Conservation (phyloP, 352 stramenopile genomes). For the Globisporangium recalcitrans region DNA sequence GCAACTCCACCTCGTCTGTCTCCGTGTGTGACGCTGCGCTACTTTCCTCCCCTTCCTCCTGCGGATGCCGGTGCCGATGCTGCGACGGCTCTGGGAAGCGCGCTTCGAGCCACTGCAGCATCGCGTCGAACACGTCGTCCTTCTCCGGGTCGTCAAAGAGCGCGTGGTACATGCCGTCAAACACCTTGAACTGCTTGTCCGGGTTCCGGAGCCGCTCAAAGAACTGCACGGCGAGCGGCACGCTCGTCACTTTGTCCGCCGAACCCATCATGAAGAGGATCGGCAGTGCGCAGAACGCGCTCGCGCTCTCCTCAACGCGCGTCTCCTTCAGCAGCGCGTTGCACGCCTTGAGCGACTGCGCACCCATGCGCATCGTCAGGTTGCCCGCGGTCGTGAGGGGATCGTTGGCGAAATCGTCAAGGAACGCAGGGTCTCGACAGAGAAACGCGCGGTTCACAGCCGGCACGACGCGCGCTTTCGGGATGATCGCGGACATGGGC, state of each 20-base stretch:
- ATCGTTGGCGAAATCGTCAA: slow-evolving; percentile 16
- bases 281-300: slow-evolving; percentile 21
- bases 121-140: slow-evolving; percentile 30
- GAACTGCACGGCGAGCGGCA: slow-evolving; percentile 36
- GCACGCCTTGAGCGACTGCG: slow-evolving; percentile 32
- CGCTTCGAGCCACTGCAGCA: slow-evolving; percentile 40
- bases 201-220: slow-evolving; percentile 22
- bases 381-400: slow-evolving; percentile 16
- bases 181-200: slow-evolving; percentile 55
- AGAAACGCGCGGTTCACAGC: slow-evolving; percentile 24
- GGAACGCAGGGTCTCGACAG: slow-evolving; percentile 21
- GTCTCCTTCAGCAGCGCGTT: slow-evolving; percentile 21
- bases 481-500: slow-evolving; percentile 18
- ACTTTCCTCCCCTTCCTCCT: not conserved
- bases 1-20: no score
- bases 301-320: slow-evolving; percentile 23
- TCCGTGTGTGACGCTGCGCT: no score
- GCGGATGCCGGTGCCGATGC: not conserved
- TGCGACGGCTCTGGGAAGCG: slow-evolving; percentile 19
- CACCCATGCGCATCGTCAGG: slow-evolving; percentile 31
- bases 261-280: slow-evolving; percentile 36
- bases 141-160: slow-evolving; percentile 59
- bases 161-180: slow-evolving; percentile 46
- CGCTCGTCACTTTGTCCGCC: slow-evolving; percentile 41
- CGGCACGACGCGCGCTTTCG: slow-evolving; percentile 21